phyloP scores from a whole-genome alignment of 139 green algal genomes.

The Micractinium conductrix region DNA sequence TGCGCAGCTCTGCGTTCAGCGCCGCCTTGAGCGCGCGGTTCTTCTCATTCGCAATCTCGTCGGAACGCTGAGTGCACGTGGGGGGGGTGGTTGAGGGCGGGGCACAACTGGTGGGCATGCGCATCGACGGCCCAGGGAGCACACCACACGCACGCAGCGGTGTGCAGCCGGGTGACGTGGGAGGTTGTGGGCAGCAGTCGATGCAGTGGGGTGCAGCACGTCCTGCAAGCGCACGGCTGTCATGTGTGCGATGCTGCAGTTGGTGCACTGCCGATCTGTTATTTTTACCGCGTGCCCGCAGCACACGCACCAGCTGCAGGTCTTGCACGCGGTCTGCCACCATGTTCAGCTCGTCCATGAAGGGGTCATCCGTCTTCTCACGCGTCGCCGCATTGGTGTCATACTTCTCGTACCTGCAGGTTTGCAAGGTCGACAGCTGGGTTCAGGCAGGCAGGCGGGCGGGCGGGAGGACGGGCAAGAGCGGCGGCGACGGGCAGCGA shows the following conservation, averaged over 20 bases:
- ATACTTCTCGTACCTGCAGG: constrained; percentile 83
- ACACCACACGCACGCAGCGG: too few species aligned
- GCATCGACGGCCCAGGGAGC: too few species aligned
- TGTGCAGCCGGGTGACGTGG: too few species aligned
- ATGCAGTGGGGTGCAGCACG: too few species aligned
- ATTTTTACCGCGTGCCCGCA: too few species aligned
- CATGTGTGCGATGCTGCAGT: too few species aligned
- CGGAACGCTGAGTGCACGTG: constrained; percentile 66
- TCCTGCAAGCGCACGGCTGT: too few species aligned
- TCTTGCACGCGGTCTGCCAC: constrained; percentile 69
- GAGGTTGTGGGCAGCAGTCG: too few species aligned
- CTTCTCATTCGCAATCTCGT: constrained; percentile 69
- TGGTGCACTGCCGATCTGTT: too few species aligned
- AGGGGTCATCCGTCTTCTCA: constrained; percentile 69
- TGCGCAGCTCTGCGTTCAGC: constrained; percentile 82
- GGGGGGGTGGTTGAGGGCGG: too few species aligned
- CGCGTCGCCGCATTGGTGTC: constrained; percentile 46
- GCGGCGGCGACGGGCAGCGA: background rate
- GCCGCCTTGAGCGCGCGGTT: constrained; percentile 78
- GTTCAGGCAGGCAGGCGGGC: background rate
- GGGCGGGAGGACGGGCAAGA: background rate
- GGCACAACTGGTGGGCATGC: too few species aligned
- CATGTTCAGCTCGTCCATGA: constrained; percentile 68
- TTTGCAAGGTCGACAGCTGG: background rate
- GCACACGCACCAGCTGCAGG: constrained; percentile 65